A percentile compares a stretch with the other conserved stretches of the same genome.
Evolutionary conservation across 805 yeast genomes (phyloP).

Genomic region (Pichia ethanolica): DNA sequence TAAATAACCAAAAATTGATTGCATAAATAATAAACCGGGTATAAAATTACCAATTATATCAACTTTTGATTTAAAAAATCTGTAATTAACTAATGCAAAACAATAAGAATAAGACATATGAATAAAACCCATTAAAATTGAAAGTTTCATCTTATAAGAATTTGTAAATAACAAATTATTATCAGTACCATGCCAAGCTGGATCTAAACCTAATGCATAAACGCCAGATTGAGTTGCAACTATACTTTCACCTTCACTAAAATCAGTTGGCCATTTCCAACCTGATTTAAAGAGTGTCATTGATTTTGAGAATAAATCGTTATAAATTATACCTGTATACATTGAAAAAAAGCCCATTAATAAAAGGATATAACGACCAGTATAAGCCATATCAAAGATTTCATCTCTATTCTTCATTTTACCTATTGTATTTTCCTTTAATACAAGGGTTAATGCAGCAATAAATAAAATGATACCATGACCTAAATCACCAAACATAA

Average conservation of each 20-base stretch:
- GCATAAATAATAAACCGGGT: constrained; percentile 93
- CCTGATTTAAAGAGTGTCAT: constrained; percentile 84
- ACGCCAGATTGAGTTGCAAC: constrained; percentile 60
- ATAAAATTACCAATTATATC: constrained; percentile 89
- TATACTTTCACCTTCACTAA: constrained; percentile 62
- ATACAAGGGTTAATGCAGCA: constrained; percentile 63
- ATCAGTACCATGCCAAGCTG: constrained; percentile 96
- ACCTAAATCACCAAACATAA: constrained; percentile 98
- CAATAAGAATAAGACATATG: constrained; percentile 90
- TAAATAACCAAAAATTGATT: constrained; percentile 90
- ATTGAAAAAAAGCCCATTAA: constrained; percentile 93
- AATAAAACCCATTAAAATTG: constrained; percentile 86
- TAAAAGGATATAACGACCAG: constrained; percentile 84
- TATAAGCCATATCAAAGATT: constrained; percentile 91
- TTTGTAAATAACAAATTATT: constrained; percentile 84
- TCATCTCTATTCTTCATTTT: constrained; percentile 69
- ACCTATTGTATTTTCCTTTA: constrained; percentile 65
- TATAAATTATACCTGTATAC: constrained; percentile 90
- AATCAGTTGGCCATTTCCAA: constrained; percentile 85
- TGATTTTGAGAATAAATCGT: constrained; percentile 87
- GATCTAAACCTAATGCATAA: constrained; percentile 83
- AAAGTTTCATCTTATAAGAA: constrained; percentile 95
- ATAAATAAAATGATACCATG: constrained; percentile 82
- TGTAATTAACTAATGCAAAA: constrained; percentile 77
- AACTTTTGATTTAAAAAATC: constrained; percentile 58